Conservation (phyloP, 805 yeast genomes). For the Metschnikowia continentalis region DNA sequence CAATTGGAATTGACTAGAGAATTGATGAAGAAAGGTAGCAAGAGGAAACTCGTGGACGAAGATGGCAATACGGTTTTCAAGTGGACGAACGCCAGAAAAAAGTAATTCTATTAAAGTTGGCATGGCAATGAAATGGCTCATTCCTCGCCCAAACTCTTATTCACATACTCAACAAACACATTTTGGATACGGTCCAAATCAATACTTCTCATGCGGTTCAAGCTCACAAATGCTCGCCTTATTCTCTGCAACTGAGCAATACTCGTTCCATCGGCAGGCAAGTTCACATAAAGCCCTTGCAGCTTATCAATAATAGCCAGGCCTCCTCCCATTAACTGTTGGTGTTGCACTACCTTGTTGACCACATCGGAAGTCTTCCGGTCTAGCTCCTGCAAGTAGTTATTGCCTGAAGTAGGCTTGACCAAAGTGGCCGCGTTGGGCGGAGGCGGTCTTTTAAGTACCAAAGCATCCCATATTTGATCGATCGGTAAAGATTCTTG, state of each 20-base stretch:
- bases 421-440: constrained; percentile 84
- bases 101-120: constrained; percentile 17
- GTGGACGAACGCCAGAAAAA: constrained; percentile 80
- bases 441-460: constrained; percentile 56
- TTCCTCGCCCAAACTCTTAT: constrained; percentile 48
- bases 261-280: constrained; percentile 62
- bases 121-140: background rate
- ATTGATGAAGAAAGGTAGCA: constrained; percentile 85
- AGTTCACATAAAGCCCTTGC: constrained; percentile 46
- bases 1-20: constrained; percentile 78
- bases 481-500: constrained; percentile 57
- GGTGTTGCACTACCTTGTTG: constrained; percentile 57
- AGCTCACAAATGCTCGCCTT: constrained; percentile 74
- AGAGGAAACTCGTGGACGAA: constrained; percentile 64
- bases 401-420: constrained; percentile 72
- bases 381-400: constrained; percentile 77
- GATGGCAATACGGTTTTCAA: constrained; percentile 71
- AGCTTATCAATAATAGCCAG: constrained; percentile 43
- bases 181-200: constrained; percentile 65
- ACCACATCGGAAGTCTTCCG: constrained; percentile 63
- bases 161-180: constrained; percentile 74
- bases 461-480: constrained; percentile 61
- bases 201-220: constrained; percentile 75
- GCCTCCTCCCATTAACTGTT: constrained; percentile 51
- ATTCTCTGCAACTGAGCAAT: constrained; percentile 79